A percentile compares a stretch with the other conserved stretches of the same genome.
Conservation (phyloP, 371 early-diverging fungal genomes). For the Mortierella sp. region DNA sequence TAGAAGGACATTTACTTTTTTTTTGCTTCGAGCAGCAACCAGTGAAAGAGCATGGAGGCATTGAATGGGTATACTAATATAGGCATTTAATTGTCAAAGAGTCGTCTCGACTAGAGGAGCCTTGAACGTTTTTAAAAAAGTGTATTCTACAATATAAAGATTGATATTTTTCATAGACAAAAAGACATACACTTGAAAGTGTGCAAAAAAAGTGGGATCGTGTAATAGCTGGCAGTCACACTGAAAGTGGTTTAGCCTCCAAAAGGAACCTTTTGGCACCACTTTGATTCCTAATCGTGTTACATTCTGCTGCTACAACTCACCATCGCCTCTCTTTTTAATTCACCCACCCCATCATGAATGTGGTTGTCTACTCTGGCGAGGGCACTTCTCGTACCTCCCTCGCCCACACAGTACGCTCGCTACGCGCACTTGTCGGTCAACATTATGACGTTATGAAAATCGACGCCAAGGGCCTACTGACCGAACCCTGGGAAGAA, state of each 20-base stretch:
- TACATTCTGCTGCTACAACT: too few species aligned
- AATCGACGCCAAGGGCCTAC: conserved; percentile 80
- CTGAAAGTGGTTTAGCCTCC: too few species aligned
- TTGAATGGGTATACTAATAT: background rate
- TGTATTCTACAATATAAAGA: too few species aligned
- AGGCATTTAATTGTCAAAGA: too few species aligned
- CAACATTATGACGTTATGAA: conserved; percentile 87
- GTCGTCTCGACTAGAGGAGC: too few species aligned
- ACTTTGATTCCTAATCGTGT: conserved; percentile 1
- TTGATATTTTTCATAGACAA: background rate
- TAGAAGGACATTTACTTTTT: conserved; percentile 12
- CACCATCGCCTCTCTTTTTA: background rate
- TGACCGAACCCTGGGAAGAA: conserved; percentile 88
- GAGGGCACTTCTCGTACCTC: conserved; percentile 80
- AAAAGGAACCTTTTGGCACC: background rate
- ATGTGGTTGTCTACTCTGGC: conserved; percentile 88
- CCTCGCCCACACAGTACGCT: conserved; percentile 73
- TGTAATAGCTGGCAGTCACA: too few species aligned
- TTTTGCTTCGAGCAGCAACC: background rate
- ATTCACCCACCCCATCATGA: conserved; percentile 64
- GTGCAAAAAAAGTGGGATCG: too few species aligned
- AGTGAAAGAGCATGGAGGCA: background rate
- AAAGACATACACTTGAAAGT: too few species aligned
- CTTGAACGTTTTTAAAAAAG: too few species aligned
- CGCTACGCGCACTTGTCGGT: conserved; percentile 78